Evolutionary conservation across 768 basidiomycete species (phyloP).

Genomic region (Nidularia sp.): DNA sequence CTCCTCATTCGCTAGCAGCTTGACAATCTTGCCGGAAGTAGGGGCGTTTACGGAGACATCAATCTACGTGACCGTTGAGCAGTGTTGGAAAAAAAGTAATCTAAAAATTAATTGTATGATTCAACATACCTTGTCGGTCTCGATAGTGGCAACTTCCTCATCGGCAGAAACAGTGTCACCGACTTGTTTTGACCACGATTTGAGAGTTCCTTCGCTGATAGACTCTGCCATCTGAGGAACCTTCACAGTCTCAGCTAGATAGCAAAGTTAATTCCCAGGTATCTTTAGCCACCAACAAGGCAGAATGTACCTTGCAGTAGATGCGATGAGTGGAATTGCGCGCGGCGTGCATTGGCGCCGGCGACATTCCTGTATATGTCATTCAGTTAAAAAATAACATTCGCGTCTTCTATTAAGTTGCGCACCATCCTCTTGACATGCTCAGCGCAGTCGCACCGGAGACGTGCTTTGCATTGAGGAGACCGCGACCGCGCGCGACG

Average conservation of each 20-base stretch:
- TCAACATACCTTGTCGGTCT: conserved; percentile 89
- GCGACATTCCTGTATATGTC: conserved; percentile 36
- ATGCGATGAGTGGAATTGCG: conserved; percentile 68
- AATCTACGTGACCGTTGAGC: conserved; percentile 50
- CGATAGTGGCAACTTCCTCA: conserved; percentile 96
- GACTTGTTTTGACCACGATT: conserved; percentile 89
- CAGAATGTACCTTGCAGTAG: conserved; percentile 60
- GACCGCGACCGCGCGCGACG: conserved; percentile 56
- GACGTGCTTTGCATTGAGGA: conserved; percentile 31
- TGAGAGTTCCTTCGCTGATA: conserved; percentile 95
- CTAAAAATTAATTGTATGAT: neutral
- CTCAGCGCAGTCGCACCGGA: conserved; percentile 22
- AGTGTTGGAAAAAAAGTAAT: conserved; percentile 1
- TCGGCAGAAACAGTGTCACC: conserved; percentile 89
- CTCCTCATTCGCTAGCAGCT: conserved; percentile 86
- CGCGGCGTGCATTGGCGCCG: conserved; percentile 40
- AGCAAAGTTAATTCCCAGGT: neutral
- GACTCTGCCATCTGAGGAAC: conserved; percentile 99
- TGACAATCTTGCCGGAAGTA: conserved; percentile 78
- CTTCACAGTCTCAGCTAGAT: conserved; percentile 79
- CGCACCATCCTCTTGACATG: conserved; percentile 47
- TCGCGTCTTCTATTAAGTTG: neutral
- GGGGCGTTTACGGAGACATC: conserved; percentile 97
- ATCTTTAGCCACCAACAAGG: neutral
- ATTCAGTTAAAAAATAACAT: conserved; percentile 1